Evolutionary conservation across 208 protist species (phyloP).

Genomic region (Leishmania gerbilli): DNA sequence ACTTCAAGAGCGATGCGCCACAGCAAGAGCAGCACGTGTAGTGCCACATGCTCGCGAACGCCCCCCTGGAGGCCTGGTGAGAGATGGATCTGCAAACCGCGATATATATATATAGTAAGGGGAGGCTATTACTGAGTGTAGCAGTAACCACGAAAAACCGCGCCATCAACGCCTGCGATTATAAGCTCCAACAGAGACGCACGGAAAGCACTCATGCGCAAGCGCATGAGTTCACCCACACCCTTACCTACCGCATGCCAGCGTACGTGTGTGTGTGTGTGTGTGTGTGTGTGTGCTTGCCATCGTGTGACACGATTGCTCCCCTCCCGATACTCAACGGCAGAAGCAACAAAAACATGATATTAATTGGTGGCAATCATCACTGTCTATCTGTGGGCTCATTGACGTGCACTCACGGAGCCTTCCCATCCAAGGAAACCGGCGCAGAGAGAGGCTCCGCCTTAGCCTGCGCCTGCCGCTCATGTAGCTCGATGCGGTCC

Average conservation of each 20-base stretch:
- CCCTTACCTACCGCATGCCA: not conserved
- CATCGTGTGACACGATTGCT: not conserved
- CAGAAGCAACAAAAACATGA: not conserved
- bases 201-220: not conserved
- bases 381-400: not conserved
- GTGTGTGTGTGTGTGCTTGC: not conserved
- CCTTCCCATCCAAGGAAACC: not conserved
- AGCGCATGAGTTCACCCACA: not conserved
- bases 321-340: not conserved
- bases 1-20: not conserved
- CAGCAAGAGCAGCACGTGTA: not conserved
- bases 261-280: not conserved
- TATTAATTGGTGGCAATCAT: not conserved
- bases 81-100: not conserved
- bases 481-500: slow-evolving; percentile 48
- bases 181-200: not conserved
- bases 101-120: not conserved
- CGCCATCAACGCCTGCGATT: not conserved
- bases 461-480: slow-evolving; percentile 1
- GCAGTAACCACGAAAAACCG: not conserved
- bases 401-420: too few species aligned
- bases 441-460: not conserved
- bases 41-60: not conserved
- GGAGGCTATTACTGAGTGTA: not conserved
- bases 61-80: not conserved